Evolutionary conservation across 345 rosid species (phyloP).

Genomic region (Camelina laxa): DNA sequence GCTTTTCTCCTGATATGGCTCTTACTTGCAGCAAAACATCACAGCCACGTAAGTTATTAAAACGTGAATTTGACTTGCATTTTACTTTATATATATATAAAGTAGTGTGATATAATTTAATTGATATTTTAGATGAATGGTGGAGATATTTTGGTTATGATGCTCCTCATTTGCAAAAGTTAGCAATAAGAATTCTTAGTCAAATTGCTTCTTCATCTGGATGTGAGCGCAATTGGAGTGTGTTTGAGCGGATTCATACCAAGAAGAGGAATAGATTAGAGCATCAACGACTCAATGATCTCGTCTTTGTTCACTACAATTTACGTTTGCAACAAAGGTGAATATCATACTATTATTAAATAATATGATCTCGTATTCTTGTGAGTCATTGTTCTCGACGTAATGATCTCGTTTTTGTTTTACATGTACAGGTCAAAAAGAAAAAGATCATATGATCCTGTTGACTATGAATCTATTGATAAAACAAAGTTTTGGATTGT

Average conservation of each 20-base stretch:
- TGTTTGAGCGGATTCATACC: background rate
- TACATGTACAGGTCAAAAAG: background rate
- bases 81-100: no score
- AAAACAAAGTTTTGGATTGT: constrained; percentile 2
- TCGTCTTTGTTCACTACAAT: constrained; percentile 13
- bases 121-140: constrained; percentile 6
- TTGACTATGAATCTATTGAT: constrained; percentile 22
- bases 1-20: background rate
- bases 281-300: constrained; percentile 14
- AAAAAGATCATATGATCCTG: background rate
- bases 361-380: no score
- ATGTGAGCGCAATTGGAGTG: constrained; percentile 2
- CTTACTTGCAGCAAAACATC: background rate
- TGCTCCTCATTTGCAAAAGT: background rate
- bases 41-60: background rate
- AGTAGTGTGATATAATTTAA: no score
- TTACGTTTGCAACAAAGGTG: constrained; percentile 4
- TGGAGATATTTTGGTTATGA: constrained; percentile 3
- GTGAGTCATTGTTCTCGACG: no score
- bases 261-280: background rate
- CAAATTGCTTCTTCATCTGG: background rate
- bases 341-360: background rate
- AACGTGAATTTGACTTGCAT: background rate
- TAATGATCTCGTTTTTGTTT: background rate
- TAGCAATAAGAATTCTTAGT: constrained; percentile 11